phyloP scores from a whole-genome alignment of 2,329 filamentous ascomycete genomes.

The Stenocarpella maydis region DNA sequence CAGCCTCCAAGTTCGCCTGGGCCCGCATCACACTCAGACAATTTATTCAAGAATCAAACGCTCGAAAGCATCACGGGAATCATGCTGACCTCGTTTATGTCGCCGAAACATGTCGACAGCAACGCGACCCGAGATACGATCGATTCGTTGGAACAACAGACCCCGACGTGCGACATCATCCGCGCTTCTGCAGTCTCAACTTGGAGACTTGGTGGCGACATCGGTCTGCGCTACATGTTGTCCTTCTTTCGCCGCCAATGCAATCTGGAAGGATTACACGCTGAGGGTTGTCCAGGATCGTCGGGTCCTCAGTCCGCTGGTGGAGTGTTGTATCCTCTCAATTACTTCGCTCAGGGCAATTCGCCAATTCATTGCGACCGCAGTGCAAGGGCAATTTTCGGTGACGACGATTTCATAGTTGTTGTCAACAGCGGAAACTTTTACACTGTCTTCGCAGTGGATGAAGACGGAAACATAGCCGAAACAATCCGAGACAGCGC shows the following conservation, averaged over 20 bases:
- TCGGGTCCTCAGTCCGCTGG: not conserved
- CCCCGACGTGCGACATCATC: not conserved
- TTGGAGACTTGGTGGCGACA: not conserved
- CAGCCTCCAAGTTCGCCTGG: not conserved
- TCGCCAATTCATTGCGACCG: too few relatives aligned
- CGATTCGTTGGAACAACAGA: not conserved
- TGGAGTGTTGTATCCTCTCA: not conserved
- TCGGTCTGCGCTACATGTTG: not conserved
- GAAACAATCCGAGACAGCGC: not conserved
- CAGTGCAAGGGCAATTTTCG: not conserved
- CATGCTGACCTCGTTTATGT: not conserved
- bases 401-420: conserved; percentile 28
- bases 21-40: not conserved
- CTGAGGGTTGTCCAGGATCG: not conserved
- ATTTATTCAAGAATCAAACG: too few relatives aligned
- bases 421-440: not conserved
- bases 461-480: conserved; percentile 11
- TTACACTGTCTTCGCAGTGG: conserved; percentile 18
- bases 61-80: not conserved
- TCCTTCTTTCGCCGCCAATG: not conserved
- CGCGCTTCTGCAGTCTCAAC: not conserved
- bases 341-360: not conserved
- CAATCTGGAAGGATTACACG: not conserved
- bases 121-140: not conserved
- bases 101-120: not conserved